phyloP scores from a whole-genome alignment of 2,329 filamentous ascomycete species.

The Pezicula rhizophila region DNA sequence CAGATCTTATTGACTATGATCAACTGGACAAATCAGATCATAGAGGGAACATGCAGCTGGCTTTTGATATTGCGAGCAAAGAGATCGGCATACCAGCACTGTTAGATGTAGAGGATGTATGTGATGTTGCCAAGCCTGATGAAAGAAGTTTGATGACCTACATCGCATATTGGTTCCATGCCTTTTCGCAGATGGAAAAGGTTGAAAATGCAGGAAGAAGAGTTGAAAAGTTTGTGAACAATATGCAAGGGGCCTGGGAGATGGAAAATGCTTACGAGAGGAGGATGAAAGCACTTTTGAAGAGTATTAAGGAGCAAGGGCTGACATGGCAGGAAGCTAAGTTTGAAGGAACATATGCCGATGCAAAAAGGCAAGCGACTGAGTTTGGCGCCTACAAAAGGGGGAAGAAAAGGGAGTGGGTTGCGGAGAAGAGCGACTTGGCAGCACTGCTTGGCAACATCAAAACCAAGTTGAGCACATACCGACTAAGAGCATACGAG shows the following conservation, averaged over 20 bases:
- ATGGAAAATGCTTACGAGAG: conserved; percentile 97
- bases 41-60: conserved; percentile 93
- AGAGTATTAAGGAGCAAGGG: conserved; percentile 67
- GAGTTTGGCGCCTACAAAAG: conserved; percentile 87
- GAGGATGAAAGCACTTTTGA: conserved; percentile 77
- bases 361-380: conserved; percentile 80
- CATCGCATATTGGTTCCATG: conserved; percentile 99
- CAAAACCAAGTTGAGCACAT: conserved; percentile 96
- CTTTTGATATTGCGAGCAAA: conserved; percentile 91
- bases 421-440: conserved; percentile 94
- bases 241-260: conserved; percentile 99
- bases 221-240: conserved; percentile 97
- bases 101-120: conserved; percentile 96
- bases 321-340: conserved; percentile 70
- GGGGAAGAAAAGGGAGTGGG: conserved; percentile 88
- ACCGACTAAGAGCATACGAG: conserved; percentile 83
- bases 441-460: conserved; percentile 93
- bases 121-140: conserved; percentile 91
- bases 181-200: conserved; percentile 97
- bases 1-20: conserved; percentile 96
- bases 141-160: conserved; percentile 98
- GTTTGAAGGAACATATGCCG: conserved; percentile 86
- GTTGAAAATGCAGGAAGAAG: conserved; percentile 94
- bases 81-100: conserved; percentile 96
- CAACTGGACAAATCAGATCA: conserved; percentile 90